Evolutionary conservation across 176 grass and related monocot species (phyloP).

Genomic region (Lolium rigidum): DNA sequence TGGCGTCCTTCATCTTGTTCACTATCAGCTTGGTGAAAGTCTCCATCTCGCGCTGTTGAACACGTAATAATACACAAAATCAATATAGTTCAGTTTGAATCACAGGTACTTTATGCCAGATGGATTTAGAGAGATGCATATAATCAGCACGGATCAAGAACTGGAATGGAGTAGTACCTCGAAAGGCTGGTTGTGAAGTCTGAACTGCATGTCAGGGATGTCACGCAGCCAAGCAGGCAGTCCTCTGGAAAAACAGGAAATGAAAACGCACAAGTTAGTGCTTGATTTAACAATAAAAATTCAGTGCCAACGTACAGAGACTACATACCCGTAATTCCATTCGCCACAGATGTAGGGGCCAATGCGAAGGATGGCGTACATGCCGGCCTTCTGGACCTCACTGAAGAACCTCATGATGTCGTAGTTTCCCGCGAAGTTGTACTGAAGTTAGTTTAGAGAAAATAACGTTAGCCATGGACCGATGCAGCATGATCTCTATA

Average conservation of each 20-base stretch:
- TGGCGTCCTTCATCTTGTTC: conserved; percentile 57
- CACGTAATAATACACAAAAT: neutral
- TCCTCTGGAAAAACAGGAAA: conserved; percentile 44
- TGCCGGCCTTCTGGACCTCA: conserved; percentile 63
- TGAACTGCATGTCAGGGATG: conserved; percentile 59
- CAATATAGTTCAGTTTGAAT: neutral
- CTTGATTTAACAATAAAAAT: neutral
- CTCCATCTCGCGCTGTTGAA: conserved; percentile 63
- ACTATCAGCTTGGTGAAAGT: conserved; percentile 62
- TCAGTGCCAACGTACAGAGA: neutral
- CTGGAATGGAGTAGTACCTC: conserved; percentile 38
- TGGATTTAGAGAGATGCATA: neutral
- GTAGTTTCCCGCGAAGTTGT: conserved; percentile 63
- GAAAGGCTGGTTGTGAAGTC: conserved; percentile 63
- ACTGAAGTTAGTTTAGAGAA: conserved; percentile 33
- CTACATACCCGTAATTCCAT: conserved; percentile 72
- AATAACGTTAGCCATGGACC: neutral
- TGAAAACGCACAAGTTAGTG: neutral
- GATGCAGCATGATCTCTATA: neutral
- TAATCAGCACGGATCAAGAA: neutral
- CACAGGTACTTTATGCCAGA: neutral
- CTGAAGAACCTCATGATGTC: conserved; percentile 62
- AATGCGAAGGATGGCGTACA: conserved; percentile 71
- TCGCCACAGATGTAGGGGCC: conserved; percentile 79
- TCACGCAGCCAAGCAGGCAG: conserved; percentile 62